Evolutionary conservation across 495 filamentous ascomycete species (phyloP).

Genomic region (Darksidea phi): DNA sequence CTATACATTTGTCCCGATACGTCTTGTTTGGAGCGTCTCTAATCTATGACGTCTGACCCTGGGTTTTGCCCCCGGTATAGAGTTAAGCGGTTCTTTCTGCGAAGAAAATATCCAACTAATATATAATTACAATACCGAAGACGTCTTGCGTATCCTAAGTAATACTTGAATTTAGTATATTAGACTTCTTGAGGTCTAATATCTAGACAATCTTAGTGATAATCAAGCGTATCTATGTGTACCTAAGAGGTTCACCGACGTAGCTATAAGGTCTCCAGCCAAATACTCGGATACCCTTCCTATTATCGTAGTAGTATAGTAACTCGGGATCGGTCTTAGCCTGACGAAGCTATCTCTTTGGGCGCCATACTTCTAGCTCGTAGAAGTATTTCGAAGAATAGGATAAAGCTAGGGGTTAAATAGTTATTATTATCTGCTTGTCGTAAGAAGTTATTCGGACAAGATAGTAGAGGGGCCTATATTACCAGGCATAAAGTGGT

Average conservation of each 20-base stretch:
- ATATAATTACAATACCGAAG: slow-evolving; percentile 12
- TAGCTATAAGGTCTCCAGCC: slow-evolving; percentile 13
- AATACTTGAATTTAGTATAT: slow-evolving; percentile 3
- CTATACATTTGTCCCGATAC: too few relatives aligned
- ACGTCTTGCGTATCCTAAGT: slow-evolving; percentile 19
- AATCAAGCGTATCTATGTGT: slow-evolving; percentile 21
- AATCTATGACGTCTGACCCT: too few relatives aligned
- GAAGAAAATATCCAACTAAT: slow-evolving; percentile 12
- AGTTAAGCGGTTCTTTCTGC: slow-evolving; percentile 10
- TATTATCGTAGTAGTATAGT: slow-evolving; percentile 9
- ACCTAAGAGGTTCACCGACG: slow-evolving; percentile 19
- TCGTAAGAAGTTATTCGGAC: slow-evolving; percentile 17
- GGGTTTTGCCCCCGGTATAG: not conserved
- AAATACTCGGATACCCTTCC: slow-evolving; percentile 15
- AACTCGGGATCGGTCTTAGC: slow-evolving; percentile 12
- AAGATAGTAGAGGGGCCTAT: not conserved
- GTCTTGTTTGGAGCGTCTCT: too few relatives aligned
- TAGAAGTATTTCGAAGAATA: slow-evolving; percentile 27
- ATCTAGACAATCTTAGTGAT: slow-evolving; percentile 16
- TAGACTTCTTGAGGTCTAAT: slow-evolving; percentile 15
- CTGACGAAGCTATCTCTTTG: slow-evolving; percentile 17
- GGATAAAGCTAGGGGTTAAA: slow-evolving; percentile 14
- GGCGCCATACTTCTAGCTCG: not conserved
- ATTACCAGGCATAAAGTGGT: slow-evolving; percentile 39
- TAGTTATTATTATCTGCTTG: slow-evolving; percentile 28